Evolutionary conservation across 2,329 filamentous ascomycete genomes (phyloP), one percentile per base, ranked within the genome.

Genomic region (Neoarthrinium moseri): DNA sequence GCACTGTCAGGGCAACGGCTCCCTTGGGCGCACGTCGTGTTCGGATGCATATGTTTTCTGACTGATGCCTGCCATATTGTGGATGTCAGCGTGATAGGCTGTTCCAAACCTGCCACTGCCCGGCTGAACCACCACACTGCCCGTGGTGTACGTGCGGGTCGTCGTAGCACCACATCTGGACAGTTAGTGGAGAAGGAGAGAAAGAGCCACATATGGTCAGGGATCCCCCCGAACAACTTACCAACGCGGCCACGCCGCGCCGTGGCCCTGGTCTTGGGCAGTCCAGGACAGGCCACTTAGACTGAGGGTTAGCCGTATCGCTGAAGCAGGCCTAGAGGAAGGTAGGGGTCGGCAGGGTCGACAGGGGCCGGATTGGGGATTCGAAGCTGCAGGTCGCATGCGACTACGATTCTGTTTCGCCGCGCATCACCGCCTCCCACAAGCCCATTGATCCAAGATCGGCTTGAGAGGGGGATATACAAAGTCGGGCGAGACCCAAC

Each of bases 231-330:
- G 12, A 13, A 35, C 32, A 35, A 21, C 26, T n/a, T 34, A 34
- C 18, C 32, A 15, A 23, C 35, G 18, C 35, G 35, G 15, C 22
- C 35, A 22, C 35, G 18, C 35, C 35, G 22, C 35, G 18, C 35
- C 35, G 22, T 20, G 35, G 35, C 35, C 35, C 35, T 20, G 18
- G 35, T 37, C 35, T n/a, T n/a, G n/a, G n/a, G n/a, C n/a, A n/a
- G n/a, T n/a, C n/a, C n/a, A 20, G 22, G n/a, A 37, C 15, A 37
- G 18, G 35, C 15, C 35, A 37, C 22, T 37, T 37, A 37, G 35
- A 37, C 20, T 37, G 35, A 13, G 8, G 10, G 13, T 10, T 23
- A 37, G 35, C 20, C 35, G 35, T 37, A 37, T 37, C 35, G 15
- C 20, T n/a, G n/a, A 15, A 34, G 32, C 18, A 12, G 32, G 13